Evolutionary conservation across 2,329 filamentous ascomycete genomes (phyloP).

Genomic region (Scleromitrula shiraiana): DNA sequence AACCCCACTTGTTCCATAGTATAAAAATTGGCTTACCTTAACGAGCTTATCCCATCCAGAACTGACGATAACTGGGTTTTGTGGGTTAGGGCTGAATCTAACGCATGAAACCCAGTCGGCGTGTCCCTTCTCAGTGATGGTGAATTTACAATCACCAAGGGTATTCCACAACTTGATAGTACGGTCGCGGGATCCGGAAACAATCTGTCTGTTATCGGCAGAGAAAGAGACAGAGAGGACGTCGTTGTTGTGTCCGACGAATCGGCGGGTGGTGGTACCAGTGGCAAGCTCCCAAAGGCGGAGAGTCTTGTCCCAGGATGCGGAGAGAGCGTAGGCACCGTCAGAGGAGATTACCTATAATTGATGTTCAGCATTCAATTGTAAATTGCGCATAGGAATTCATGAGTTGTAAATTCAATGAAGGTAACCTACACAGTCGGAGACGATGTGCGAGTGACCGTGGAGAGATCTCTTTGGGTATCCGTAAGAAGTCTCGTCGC

Average conservation of each 20-base stretch:
- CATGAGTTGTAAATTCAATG: conserved; percentile 9
- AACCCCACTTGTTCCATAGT: conserved; percentile 16
- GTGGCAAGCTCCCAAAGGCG: conserved; percentile 98
- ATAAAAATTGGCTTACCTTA: conserved; percentile 65
- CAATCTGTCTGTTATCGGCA: conserved; percentile 99
- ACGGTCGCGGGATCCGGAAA: conserved; percentile 95
- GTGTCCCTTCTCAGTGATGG: conserved; percentile 99
- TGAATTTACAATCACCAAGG: conserved; percentile 99
- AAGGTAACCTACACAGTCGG: conserved; percentile 82
- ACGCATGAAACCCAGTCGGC: conserved; percentile 99
- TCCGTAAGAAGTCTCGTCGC: conserved; percentile 95
- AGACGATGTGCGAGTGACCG: conserved; percentile 99
- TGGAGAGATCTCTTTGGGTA: conserved; percentile 98
- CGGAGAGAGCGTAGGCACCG: conserved; percentile 96
- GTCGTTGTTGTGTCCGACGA: conserved; percentile 99
- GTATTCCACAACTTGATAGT: conserved; percentile 99
- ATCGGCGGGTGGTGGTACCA: conserved; percentile 93
- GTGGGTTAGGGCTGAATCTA: conserved; percentile 98
- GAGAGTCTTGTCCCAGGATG: conserved; percentile 99
- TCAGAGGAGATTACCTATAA: conserved; percentile 95
- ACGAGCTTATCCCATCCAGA: conserved; percentile 99
- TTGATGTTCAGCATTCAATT: conserved; percentile 32
- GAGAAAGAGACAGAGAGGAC: conserved; percentile 99
- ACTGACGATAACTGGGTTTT: conserved; percentile 99
- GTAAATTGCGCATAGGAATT: conserved; percentile 11